phyloP scores from a whole-genome alignment of 1,284 basidiomycete species.

The Ustilago loliicola region DNA sequence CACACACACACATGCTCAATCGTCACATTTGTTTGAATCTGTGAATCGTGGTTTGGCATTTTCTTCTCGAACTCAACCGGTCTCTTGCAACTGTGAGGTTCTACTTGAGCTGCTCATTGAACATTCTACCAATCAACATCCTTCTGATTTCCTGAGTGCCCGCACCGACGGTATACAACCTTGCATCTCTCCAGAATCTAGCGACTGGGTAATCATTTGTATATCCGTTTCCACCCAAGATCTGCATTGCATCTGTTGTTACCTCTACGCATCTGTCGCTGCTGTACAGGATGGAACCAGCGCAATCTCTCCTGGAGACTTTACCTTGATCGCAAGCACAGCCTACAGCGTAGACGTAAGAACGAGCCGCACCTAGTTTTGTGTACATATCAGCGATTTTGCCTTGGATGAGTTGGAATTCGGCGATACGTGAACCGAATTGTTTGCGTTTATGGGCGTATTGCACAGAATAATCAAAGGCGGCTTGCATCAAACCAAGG shows the following conservation, averaged over 20 bases:
- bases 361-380: conserved; percentile 85
- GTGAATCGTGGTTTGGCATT: not conserved
- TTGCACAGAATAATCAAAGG: conserved; percentile 87
- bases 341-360: conserved; percentile 89
- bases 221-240: conserved; percentile 61
- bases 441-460: conserved; percentile 93
- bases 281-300: conserved; percentile 59
- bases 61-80: not conserved
- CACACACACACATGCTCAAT: not conserved
- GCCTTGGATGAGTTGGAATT: conserved; percentile 97
- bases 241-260: conserved; percentile 61
- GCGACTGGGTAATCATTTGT: conserved; percentile 56
- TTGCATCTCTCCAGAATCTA: conserved; percentile 57
- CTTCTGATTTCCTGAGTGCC: conserved; percentile 65
- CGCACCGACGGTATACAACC: conserved; percentile 63
- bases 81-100: not conserved
- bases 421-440: conserved; percentile 87
- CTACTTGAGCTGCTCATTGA: conserved; percentile 35
- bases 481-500: conserved; percentile 86
- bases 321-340: conserved; percentile 57
- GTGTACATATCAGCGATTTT: conserved; percentile 89
- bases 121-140: conserved; percentile 63
- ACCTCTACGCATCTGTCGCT: conserved; percentile 58
- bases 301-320: conserved; percentile 73
- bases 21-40: not conserved